Base-by-base conservation (phyloP, 108 stramenopile genomes). In the Craspedostauros australis region DNA sequence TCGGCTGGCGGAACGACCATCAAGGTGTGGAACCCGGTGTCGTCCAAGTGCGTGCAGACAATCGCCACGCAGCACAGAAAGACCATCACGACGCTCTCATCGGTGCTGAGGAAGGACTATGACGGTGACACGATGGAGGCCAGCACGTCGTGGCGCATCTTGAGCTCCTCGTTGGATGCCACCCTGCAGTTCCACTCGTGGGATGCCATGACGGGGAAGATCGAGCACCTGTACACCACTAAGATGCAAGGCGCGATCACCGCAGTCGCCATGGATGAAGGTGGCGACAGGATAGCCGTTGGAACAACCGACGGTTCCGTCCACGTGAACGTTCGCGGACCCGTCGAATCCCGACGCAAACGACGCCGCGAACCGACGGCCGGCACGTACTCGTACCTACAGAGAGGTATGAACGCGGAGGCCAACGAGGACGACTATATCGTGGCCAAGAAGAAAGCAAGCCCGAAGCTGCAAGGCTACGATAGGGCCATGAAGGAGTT, bases 21-120 rank as follows among this genome's bases (percentile, higher is more conserved):
- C 47, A 92, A 86, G 60, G 68, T 92, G 19, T 92, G 91, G 91
- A 88, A 88, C 54, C 77, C 79, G 2, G 26, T 81, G 4, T 72
- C 79, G 21, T 79, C 82, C 20, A 29, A 65, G 24, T 84, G 81
- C 43, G 36, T 80, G 24, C 54, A 57, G 18, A 82, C 76, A 9
- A 51, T 78, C 42, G 22, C 44, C 0, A 82, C 86, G 1, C 82
- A 73, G 32, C 91, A 92, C 54, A 72, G 81, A 46, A 92, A 92
- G 54, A 92, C 91, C 16, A 84, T 92, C 26, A 88, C 91, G 7
- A 58, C 67, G n/a, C 25, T 92, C 49, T 70, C 78, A 7, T 34
- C 67, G 7, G 67, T 59, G 2, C 30, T 60, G 12, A 42, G 62
- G 18, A 43, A 48, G 1, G 55, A 69, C 44, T 52, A 68, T 18